Conservation (phyloP, 2,329 filamentous ascomycete genomes). For the Cytospora chrysosperma region DNA sequence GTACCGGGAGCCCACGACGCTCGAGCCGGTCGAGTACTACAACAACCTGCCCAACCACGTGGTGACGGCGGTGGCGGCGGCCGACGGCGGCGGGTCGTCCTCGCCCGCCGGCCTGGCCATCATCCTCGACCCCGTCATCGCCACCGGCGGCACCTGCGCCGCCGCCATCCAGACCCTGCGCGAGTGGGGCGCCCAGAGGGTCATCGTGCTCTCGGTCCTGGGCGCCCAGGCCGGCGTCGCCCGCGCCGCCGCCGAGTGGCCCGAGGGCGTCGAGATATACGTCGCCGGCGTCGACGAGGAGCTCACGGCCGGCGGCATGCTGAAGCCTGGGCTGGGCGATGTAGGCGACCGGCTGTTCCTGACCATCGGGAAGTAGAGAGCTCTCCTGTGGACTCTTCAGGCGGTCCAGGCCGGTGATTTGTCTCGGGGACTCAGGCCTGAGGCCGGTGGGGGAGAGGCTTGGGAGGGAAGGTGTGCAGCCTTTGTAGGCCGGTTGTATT, state of each 20-base stretch:
- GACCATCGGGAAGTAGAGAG: slow-evolving; percentile 73
- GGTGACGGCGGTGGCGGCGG: slow-evolving; percentile 35
- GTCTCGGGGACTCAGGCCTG: background rate
- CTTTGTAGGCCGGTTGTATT: background rate
- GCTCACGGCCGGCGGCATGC: slow-evolving; percentile 80
- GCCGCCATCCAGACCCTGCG: slow-evolving; percentile 85
- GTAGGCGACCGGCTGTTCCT: slow-evolving; percentile 87
- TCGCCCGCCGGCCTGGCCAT: slow-evolving; percentile 64
- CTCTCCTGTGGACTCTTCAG: background rate
- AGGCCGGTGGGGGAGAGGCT: background rate
- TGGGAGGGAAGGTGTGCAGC: background rate
- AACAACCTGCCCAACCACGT: slow-evolving; percentile 86
- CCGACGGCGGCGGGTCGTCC: slow-evolving; percentile 28
- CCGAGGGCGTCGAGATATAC: slow-evolving; percentile 76
- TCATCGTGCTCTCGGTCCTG: slow-evolving; percentile 75
- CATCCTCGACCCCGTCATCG: slow-evolving; percentile 88
- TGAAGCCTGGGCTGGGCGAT: slow-evolving; percentile 86
- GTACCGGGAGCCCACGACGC: slow-evolving; percentile 83
- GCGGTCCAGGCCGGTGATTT: background rate
- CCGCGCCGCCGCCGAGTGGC: slow-evolving; percentile 74
- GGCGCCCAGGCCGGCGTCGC: slow-evolving; percentile 70
- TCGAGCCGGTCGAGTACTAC: slow-evolving; percentile 94
- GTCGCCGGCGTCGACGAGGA: slow-evolving; percentile 74
- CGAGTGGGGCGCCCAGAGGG: slow-evolving; percentile 86
- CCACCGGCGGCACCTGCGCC: slow-evolving; percentile 84